Conservation (phyloP, 1,284 basidiomycete genomes). For the Papiliotrema flavescens region DNA sequence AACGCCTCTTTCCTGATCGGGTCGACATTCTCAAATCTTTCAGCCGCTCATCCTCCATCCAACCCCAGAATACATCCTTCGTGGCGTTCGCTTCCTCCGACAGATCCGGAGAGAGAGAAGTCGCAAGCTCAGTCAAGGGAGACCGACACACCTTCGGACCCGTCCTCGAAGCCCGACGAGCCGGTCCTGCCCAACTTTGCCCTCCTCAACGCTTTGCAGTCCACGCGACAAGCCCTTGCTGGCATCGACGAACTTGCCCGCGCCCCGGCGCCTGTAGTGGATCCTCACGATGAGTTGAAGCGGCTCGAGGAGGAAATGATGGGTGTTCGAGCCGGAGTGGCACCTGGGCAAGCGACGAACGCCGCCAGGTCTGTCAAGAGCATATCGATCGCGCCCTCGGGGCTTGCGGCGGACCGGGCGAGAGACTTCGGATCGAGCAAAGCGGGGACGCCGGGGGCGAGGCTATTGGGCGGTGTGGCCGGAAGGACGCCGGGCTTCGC, state of each 20-base stretch:
- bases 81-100: conserved; percentile 27
- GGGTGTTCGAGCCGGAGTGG: background rate
- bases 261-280: conserved; percentile 5
- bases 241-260: conserved; percentile 21
- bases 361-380: background rate
- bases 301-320: conserved; percentile 12
- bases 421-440: no score
- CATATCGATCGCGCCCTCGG: no score
- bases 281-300: conserved; percentile 20
- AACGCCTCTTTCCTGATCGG: conserved; percentile 36
- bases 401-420: no score
- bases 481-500: no score
- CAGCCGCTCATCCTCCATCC: conserved; percentile 31
- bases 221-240: conserved; percentile 25
- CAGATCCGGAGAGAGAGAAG: background rate
- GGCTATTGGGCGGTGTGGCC: no score
- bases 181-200: conserved; percentile 24
- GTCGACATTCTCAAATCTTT: conserved; percentile 29
- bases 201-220: conserved; percentile 34
- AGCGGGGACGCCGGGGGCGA: no score
- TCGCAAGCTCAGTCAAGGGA: background rate
- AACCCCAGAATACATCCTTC: conserved; percentile 36
- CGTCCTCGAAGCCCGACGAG: background rate
- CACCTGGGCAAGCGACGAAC: background rate
- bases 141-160: background rate